phyloP scores from a whole-genome alignment of 2,329 filamentous ascomycete species.

The Immersiporthe knoxdaviesiana region DNA sequence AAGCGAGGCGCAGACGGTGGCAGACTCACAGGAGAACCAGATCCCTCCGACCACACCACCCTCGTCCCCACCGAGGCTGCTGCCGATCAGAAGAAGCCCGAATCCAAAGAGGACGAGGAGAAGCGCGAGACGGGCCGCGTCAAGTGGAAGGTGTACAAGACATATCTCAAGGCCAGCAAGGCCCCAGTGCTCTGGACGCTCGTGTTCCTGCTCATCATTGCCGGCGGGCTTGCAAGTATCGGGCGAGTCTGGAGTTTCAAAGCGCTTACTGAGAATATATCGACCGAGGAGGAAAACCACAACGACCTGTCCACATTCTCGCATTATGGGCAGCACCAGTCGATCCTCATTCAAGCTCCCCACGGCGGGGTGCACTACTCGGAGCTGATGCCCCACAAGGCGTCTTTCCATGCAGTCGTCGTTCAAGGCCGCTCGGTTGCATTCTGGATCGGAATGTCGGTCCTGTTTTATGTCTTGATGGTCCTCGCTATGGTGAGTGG shows the following conservation, averaged over 20 bases:
- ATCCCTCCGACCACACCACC: constrained; percentile 24
- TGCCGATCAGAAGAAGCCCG: constrained; percentile 25
- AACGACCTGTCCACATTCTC: constrained; percentile 25
- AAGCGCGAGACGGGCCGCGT: constrained; percentile 39
- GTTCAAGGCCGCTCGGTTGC: constrained; percentile 28
- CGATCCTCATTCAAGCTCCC: constrained; percentile 28
- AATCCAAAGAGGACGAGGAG: constrained; percentile 35
- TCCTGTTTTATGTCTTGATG: constrained; percentile 37
- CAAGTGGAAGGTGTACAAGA: constrained; percentile 40
- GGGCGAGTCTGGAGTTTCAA: constrained; percentile 41
- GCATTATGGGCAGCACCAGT: constrained; percentile 15
- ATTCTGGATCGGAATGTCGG: constrained; percentile 38
- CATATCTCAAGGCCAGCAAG: constrained; percentile 39
- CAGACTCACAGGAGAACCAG: constrained; percentile 23
- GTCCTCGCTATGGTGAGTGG: constrained; percentile 28
- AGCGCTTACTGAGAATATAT: constrained; percentile 37
- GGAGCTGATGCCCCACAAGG: constrained; percentile 23
- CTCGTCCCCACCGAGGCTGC: constrained; percentile 23
- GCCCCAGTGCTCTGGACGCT: constrained; percentile 36
- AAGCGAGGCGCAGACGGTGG: constrained; percentile 28
- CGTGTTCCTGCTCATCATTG: constrained; percentile 33
- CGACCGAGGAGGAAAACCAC: constrained; percentile 28
- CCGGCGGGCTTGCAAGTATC: constrained; percentile 34
- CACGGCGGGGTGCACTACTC: constrained; percentile 16
- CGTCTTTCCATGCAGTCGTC: constrained; percentile 10